These are phyloP conservation scores for Thinopyrum elongatum DNA, from an alignment of 176 grass and related monocot species.

Conservation along the genomic window DNA sequence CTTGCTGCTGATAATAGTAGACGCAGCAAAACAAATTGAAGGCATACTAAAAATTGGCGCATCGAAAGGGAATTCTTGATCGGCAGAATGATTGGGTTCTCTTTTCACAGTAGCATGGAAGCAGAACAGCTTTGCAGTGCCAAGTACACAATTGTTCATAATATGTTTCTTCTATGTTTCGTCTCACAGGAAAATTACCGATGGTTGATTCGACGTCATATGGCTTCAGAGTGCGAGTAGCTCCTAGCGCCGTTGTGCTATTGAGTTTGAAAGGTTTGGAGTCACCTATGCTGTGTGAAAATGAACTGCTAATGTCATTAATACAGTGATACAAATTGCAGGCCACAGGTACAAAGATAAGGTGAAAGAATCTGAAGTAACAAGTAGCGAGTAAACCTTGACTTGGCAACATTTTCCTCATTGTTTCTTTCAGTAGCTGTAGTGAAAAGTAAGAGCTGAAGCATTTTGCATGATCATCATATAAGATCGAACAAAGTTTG, in stretches of 20 bases:
- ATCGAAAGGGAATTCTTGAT: background rate
- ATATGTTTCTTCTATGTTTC: too few species aligned
- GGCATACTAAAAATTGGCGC: background rate
- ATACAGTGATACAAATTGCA: background rate
- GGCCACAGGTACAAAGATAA: background rate
- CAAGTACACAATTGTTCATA: background rate
- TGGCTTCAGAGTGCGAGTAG: slow-evolving; percentile 25
- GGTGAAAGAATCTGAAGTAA: background rate
- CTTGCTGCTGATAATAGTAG: background rate
- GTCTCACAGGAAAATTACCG: slow-evolving; percentile 17
- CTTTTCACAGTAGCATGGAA: background rate
- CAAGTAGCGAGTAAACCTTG: slow-evolving; percentile 1
- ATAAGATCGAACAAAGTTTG: background rate
- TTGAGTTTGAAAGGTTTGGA: background rate
- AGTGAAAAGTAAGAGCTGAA: background rate
- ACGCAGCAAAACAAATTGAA: background rate
- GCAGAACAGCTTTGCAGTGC: background rate
- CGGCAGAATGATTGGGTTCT: background rate
- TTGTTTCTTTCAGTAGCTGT: slow-evolving; percentile 17
- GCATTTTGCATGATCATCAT: background rate
- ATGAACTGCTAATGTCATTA: background rate
- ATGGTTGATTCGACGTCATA: slow-evolving; percentile 18
- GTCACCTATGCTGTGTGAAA: slow-evolving; percentile 18
- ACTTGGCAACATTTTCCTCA: background rate
- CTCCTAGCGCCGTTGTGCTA: background rate